phyloP scores from a whole-genome alignment of 2,329 filamentous ascomycete genomes.

The Colletotrichum lentis region DNA sequence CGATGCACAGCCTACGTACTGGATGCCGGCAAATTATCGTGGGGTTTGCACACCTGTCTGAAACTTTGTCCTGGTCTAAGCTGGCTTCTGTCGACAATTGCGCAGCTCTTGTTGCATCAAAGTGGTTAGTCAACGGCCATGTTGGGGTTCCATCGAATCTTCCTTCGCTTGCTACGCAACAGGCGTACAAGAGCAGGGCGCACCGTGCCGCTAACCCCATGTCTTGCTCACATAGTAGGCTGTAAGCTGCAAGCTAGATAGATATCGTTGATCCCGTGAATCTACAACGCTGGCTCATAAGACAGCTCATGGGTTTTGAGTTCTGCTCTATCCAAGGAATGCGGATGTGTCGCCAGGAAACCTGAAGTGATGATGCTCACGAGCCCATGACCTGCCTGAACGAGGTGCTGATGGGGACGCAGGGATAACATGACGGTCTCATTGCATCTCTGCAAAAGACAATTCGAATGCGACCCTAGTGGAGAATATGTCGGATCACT shows the following conservation, averaged over 20 bases:
- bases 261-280: background rate
- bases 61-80: slow-evolving; percentile 9
- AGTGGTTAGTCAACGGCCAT: background rate
- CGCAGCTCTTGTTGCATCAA: slow-evolving; percentile 1
- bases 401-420: background rate
- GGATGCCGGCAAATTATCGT: background rate
- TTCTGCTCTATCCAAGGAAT: background rate
- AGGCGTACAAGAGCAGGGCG: slow-evolving; percentile 8
- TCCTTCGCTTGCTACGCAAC: slow-evolving; percentile 21
- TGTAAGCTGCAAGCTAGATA: background rate
- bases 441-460: background rate
- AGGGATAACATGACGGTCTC: slow-evolving; percentile 5
- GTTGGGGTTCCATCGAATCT: slow-evolving; percentile 25
- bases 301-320: background rate
- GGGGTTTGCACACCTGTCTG: slow-evolving; percentile 5
- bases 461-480: slow-evolving; percentile 1
- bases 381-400: slow-evolving; percentile 16
- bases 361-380: background rate
- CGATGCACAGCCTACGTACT: slow-evolving; percentile 3
- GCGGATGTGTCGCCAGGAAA: background rate
- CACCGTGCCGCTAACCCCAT: slow-evolving; percentile 7
- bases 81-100: background rate
- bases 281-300: background rate
- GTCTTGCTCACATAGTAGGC: background rate
- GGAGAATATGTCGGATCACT: slow-evolving; percentile 24